Evolutionary conservation across 768 basidiomycete species (phyloP).

Genomic region (Imleria badia): DNA sequence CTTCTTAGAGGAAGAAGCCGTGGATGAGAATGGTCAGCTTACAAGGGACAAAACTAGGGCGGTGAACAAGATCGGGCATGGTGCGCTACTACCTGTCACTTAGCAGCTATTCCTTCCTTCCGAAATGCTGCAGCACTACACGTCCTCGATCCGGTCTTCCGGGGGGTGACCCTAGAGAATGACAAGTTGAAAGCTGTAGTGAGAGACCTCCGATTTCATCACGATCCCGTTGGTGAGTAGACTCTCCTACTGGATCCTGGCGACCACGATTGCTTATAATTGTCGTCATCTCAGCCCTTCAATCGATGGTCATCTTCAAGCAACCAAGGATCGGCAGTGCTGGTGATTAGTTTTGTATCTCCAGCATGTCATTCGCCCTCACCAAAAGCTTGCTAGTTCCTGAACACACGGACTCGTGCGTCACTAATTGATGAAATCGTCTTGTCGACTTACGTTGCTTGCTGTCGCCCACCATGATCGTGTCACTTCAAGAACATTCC

Average conservation of each 20-base stretch:
- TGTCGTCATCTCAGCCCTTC: conserved; percentile 53
- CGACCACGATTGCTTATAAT: neutral
- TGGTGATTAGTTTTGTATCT: conserved; percentile 47
- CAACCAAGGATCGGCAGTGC: conserved; percentile 91
- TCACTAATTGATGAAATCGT: conserved; percentile 5
- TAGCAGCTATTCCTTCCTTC: neutral
- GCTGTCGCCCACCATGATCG: neutral
- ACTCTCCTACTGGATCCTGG: neutral
- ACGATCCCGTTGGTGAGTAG: conserved; percentile 73
- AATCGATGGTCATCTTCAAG: conserved; percentile 96
- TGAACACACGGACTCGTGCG: conserved; percentile 93
- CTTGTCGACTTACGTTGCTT: neutral
- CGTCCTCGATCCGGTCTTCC: conserved; percentile 79
- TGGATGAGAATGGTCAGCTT: conserved; percentile 68
- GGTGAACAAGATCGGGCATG: conserved; percentile 96
- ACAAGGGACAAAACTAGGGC: conserved; percentile 68
- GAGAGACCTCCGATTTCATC: conserved; percentile 77
- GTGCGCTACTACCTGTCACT: conserved; percentile 35
- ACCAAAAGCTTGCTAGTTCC: conserved; percentile 51
- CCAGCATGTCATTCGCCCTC: neutral
- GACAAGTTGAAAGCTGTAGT: conserved; percentile 66
- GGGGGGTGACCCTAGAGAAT: conserved; percentile 78
- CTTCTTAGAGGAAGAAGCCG: conserved; percentile 90
- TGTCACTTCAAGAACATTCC: conserved; percentile 55
- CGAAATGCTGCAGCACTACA: conserved; percentile 63